These are phyloP conservation scores for Salvia splendens DNA, from an alignment of 257 asterid species.

Conservation along the genomic window DNA sequence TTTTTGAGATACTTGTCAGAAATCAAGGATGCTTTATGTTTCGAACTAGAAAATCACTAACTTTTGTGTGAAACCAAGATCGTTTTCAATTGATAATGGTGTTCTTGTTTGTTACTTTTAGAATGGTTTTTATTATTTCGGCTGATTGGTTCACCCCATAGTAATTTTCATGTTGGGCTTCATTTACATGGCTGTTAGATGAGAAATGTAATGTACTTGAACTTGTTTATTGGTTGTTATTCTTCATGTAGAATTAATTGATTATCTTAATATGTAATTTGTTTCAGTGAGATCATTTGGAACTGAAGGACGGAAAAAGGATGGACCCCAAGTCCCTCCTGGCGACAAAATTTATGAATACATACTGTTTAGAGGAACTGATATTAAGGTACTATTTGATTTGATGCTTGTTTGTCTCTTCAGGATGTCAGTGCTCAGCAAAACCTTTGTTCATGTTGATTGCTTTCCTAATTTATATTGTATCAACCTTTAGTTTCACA, in stretches of 20 bases:
- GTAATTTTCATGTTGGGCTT: constrained; percentile 2
- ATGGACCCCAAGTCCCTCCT: constrained; percentile 91
- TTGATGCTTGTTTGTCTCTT: too few species aligned
- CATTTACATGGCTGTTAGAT: constrained; percentile 3
- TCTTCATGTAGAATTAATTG: constrained; percentile 19
- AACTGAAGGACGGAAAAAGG: constrained; percentile 92
- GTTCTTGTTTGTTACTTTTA: too few species aligned
- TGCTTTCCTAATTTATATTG: constrained; percentile 20
- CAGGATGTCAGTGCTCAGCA: too few species aligned
- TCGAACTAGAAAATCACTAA: background rate
- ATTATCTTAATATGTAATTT: background rate
- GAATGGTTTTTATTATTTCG: background rate
- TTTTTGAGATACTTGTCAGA: too few species aligned
- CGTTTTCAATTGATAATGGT: too few species aligned
- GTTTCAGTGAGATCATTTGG: constrained; percentile 89
- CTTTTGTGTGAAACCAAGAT: too few species aligned
- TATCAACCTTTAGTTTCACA: constrained; percentile 3
- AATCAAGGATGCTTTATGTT: background rate
- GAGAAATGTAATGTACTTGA: background rate
- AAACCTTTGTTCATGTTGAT: too few species aligned
- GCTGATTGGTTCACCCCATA: background rate
- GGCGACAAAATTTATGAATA: constrained; percentile 86
- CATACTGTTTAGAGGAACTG: constrained; percentile 92
- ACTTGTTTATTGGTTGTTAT: constrained; percentile 5
- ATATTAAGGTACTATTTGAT: constrained; percentile 63